These are phyloP conservation scores for Microdochium paspali DNA, from an alignment of 2,329 filamentous ascomycete species.

Conservation along the genomic window DNA sequence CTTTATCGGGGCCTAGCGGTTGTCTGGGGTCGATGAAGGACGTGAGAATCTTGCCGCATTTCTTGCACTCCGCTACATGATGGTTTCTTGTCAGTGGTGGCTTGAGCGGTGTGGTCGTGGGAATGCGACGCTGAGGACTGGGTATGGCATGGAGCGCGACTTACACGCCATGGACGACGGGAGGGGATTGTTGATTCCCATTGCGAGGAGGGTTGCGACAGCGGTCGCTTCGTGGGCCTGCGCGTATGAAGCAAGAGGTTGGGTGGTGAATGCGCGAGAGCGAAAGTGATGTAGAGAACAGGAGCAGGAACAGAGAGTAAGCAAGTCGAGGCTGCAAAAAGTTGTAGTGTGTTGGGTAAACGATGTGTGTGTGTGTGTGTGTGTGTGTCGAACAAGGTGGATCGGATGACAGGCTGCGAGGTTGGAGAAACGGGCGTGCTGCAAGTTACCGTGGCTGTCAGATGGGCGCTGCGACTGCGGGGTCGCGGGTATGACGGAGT, in stretches of 20 bases:
- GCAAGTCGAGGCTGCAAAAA: not conserved
- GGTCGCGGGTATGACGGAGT: not conserved
- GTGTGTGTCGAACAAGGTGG: not conserved
- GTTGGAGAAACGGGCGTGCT: not conserved
- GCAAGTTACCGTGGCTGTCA: too few relatives aligned
- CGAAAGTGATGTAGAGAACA: not conserved
- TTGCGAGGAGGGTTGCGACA: slow-evolving; percentile 19
- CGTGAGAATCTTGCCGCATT: slow-evolving; percentile 89
- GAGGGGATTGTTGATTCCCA: slow-evolving; percentile 59
- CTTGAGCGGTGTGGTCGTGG: not conserved
- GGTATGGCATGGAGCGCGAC: slow-evolving; percentile 23
- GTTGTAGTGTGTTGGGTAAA: not conserved
- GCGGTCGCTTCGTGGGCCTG: too few relatives aligned
- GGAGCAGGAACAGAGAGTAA: not conserved
- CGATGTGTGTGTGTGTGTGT: too few relatives aligned
- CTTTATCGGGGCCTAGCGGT: slow-evolving; percentile 90
- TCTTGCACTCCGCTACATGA: slow-evolving; percentile 81
- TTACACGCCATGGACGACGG: slow-evolving; percentile 60
- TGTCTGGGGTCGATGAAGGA: slow-evolving; percentile 93
- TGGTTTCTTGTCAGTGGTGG: not conserved
- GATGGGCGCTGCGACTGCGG: not conserved
- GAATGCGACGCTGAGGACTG: not conserved
- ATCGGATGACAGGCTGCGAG: not conserved
- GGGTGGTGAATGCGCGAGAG: not conserved
- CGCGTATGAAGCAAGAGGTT: too few relatives aligned